These are phyloP conservation scores for Macrocybe gigantea DNA, from an alignment of 768 basidiomycete genomes.

Conservation along the genomic window DNA sequence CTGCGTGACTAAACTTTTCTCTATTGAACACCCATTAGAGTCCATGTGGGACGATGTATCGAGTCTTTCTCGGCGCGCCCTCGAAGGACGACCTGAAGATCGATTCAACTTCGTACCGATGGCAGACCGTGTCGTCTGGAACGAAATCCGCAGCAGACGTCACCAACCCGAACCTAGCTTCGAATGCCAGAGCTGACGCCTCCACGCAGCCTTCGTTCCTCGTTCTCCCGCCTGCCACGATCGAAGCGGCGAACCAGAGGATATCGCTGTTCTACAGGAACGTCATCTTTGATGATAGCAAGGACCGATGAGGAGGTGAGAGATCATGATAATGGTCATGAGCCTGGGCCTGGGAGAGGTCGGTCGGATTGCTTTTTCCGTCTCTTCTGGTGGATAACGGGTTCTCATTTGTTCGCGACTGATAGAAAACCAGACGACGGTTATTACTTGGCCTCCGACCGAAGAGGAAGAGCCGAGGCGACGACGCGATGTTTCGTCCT, in stretches of 20 bases:
- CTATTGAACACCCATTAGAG: not conserved
- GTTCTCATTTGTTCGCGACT: conserved; percentile 1
- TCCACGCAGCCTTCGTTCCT: conserved; percentile 17
- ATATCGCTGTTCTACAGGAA: conserved; percentile 70
- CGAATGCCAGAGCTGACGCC: not conserved
- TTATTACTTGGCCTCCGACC: conserved; percentile 58
- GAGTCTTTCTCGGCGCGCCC: conserved; percentile 52
- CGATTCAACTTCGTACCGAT: conserved; percentile 32
- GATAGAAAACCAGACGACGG: conserved; percentile 37
- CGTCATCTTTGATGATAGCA: conserved; percentile 53
- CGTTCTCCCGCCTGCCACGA: conserved; percentile 43
- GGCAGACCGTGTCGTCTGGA: conserved; percentile 38
- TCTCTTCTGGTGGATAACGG: not conserved
- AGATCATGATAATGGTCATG: conserved; percentile 10
- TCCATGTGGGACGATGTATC: conserved; percentile 24
- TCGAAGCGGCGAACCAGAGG: conserved; percentile 62
- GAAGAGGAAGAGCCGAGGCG: conserved; percentile 4
- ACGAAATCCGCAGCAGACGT: conserved; percentile 1
- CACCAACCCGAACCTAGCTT: not conserved
- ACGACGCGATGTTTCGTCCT: conserved; percentile 15
- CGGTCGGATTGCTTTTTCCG: not conserved
- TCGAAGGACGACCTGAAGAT: conserved; percentile 25
- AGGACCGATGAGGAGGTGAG: conserved; percentile 14
- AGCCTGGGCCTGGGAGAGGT: not conserved
- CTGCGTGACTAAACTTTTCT: not conserved